phyloP scores from a whole-genome alignment of 2,329 filamentous ascomycete species.

The Acephala macrosclerotiorum region DNA sequence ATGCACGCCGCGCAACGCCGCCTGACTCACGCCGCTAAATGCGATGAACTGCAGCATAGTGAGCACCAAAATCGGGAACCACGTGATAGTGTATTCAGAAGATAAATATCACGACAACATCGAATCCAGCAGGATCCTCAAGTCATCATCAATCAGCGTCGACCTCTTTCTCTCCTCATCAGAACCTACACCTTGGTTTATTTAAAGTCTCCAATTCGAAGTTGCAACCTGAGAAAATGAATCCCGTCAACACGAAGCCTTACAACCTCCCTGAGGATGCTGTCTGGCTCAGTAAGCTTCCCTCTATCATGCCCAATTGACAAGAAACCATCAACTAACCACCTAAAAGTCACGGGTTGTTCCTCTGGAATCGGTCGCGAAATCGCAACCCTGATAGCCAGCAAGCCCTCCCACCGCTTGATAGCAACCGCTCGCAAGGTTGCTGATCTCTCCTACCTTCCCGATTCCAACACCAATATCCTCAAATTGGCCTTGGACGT shows the following conservation, averaged over 20 bases:
- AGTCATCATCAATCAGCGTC: background rate
- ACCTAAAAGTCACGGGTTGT: conserved; percentile 53
- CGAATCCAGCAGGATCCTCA: too few relatives aligned
- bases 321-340: conserved; percentile 22
- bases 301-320: background rate
- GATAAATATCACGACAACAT: too few relatives aligned
- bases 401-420: conserved; percentile 49
- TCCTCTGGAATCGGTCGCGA: conserved; percentile 56
- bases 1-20: background rate
- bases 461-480: conserved; percentile 45
- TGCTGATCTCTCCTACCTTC: conserved; percentile 50
- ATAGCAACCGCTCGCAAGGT: conserved; percentile 57
- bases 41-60: background rate
- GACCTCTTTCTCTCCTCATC: background rate
- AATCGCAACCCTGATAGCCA: conserved; percentile 49
- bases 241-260: conserved; percentile 43
- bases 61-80: background rate
- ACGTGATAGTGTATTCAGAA: too few relatives aligned
- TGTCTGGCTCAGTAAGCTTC: conserved; percentile 48
- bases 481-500: conserved; percentile 58
- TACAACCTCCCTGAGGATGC: conserved; percentile 48
- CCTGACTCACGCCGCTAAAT: background rate
- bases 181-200: background rate
- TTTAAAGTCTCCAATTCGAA: background rate
- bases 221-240: conserved; percentile 34